Percentiles rank a stretch among this genome's conserved stretches.
Conservation (phyloP, 441 rosid species). For the Populus hybrid region DNA sequence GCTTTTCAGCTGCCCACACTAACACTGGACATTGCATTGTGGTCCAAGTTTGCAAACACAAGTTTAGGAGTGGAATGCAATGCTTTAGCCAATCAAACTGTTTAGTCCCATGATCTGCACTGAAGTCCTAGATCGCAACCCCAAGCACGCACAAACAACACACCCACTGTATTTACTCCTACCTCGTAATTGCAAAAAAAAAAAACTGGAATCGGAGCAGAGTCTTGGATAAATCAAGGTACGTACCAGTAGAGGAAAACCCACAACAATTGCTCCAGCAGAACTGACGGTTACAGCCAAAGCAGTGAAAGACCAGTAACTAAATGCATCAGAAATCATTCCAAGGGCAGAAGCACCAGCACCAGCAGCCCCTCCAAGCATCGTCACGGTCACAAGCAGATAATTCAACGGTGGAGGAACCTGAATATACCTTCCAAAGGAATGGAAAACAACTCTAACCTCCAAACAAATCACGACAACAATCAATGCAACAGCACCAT, state of each 20-base stretch:
- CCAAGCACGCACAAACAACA: not conserved
- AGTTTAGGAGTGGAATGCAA: not conserved
- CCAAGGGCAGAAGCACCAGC: constrained; percentile 84
- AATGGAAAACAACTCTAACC: constrained; percentile 88
- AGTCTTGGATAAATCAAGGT: constrained; percentile 14
- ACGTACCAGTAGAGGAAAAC: constrained; percentile 89
- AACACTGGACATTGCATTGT: not conserved
- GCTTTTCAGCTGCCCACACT: not conserved
- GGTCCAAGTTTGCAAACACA: not conserved
- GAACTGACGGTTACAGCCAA: constrained; percentile 82
- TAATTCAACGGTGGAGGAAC: constrained; percentile 86
- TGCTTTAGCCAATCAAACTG: not conserved
- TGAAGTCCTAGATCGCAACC: not conserved
- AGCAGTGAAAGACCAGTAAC: constrained; percentile 69
- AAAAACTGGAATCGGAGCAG: not conserved
- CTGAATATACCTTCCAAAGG: constrained; percentile 93
- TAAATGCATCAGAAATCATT: constrained; percentile 76
- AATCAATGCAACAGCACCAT: constrained; percentile 83
- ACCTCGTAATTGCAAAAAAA: not conserved
- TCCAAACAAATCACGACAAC: constrained; percentile 83
- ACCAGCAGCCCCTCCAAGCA: constrained; percentile 96
- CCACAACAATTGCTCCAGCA: constrained; percentile 89
- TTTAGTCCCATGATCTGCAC: not conserved
- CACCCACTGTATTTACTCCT: not conserved
- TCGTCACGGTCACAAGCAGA: constrained; percentile 70